Conservation (phyloP, 345 rosid genomes). For the Camelina hispida region DNA sequence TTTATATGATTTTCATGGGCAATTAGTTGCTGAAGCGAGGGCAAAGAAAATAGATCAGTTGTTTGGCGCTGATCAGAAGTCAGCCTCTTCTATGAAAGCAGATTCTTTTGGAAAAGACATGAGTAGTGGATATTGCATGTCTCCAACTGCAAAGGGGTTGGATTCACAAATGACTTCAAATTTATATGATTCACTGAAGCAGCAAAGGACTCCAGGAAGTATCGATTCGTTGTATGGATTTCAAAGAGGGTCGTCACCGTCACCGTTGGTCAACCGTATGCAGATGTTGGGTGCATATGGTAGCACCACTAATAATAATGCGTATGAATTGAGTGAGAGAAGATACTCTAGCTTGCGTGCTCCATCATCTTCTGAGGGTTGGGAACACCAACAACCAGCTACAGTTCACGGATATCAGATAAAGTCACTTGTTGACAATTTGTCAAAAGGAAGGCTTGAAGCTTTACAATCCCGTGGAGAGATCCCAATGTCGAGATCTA, state of each 20-base stretch:
- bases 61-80: constrained; percentile 58
- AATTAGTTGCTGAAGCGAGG: constrained; percentile 68
- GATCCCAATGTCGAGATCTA: constrained; percentile 56
- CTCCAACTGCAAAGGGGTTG: constrained; percentile 63
- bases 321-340: constrained; percentile 67
- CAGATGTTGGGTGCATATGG: constrained; percentile 64
- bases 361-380: constrained; percentile 62
- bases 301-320: constrained; percentile 49
- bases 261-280: constrained; percentile 59
- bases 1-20: constrained; percentile 82
- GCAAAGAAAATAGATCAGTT: constrained; percentile 64
- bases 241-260: constrained; percentile 60
- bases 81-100: constrained; percentile 49
- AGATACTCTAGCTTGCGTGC: constrained; percentile 73
- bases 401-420: constrained; percentile 80
- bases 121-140: constrained; percentile 52
- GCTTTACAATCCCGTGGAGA: constrained; percentile 58
- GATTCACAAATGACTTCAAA: constrained; percentile 57
- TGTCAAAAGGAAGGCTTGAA: constrained; percentile 61
- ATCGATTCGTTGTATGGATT: constrained; percentile 65
- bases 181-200: constrained; percentile 63
- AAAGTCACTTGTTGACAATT: constrained; percentile 57
- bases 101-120: constrained; percentile 58
- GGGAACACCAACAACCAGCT: constrained; percentile 74
- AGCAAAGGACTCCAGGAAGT: constrained; percentile 56